A percentile compares a stretch with the other conserved stretches of the same genome.
phyloP scores from a whole-genome alignment of 2,329 filamentous ascomycete genomes.

The Aspergillus caelatus region DNA sequence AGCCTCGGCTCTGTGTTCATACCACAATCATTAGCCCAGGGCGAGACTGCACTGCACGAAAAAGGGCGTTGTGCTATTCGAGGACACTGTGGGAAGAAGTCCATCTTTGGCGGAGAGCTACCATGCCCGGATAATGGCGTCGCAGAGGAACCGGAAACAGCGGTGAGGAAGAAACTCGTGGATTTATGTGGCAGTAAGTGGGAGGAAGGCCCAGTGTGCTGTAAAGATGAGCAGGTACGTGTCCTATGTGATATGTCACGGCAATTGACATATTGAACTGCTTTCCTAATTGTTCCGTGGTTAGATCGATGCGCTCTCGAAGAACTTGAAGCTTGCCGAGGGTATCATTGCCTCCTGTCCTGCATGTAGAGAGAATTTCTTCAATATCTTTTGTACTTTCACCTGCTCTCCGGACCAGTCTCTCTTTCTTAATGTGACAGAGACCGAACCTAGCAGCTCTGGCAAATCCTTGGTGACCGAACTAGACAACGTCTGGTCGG shows the following conservation, averaged over 20 bases:
- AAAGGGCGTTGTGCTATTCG: slow-evolving; percentile 86
- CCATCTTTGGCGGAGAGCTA: slow-evolving; percentile 84
- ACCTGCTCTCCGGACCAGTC: slow-evolving; percentile 98
- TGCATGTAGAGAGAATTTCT: slow-evolving; percentile 98
- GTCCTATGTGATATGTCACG: neutral
- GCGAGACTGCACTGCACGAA: slow-evolving; percentile 67
- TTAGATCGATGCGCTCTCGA: slow-evolving; percentile 76
- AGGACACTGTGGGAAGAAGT: slow-evolving; percentile 87
- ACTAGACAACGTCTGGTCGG: slow-evolving; percentile 84
- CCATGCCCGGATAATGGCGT: slow-evolving; percentile 90
- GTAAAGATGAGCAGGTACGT: slow-evolving; percentile 71
- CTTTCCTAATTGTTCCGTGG: neutral
- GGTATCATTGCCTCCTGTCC: slow-evolving; percentile 91
- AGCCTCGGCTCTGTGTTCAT: slow-evolving; percentile 31
- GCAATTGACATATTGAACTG: neutral
- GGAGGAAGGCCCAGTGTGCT: slow-evolving; percentile 83
- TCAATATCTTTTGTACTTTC: slow-evolving; percentile 96
- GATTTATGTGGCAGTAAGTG: slow-evolving; percentile 86
- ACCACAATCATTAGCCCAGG: slow-evolving; percentile 31
- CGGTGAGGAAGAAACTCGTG: slow-evolving; percentile 75
- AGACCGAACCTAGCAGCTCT: slow-evolving; percentile 59
- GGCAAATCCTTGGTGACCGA: slow-evolving; percentile 75
- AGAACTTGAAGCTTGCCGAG: slow-evolving; percentile 83
- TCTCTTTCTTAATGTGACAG: slow-evolving; percentile 89
- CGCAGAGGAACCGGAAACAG: slow-evolving; percentile 72